phyloP scores from a whole-genome alignment of 2,329 filamentous ascomycete genomes.

The Rasamsonia emersonii region DNA sequence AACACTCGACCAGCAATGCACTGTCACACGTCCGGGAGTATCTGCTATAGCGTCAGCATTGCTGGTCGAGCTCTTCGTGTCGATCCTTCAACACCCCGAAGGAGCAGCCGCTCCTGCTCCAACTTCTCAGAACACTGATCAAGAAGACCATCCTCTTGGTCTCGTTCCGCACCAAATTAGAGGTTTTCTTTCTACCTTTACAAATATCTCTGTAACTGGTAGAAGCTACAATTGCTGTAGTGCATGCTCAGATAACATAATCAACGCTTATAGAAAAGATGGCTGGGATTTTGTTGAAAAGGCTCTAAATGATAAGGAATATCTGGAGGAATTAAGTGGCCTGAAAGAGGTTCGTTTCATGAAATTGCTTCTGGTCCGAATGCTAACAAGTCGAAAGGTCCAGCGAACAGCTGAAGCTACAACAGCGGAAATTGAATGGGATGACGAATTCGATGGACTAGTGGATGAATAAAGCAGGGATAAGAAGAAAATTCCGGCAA shows the following conservation, averaged over 20 bases:
- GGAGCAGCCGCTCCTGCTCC: slow-evolving; percentile 34
- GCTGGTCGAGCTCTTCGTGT: slow-evolving; percentile 82
- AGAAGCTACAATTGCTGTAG: slow-evolving; percentile 54
- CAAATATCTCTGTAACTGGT: slow-evolving; percentile 49
- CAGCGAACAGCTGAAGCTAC: slow-evolving; percentile 39
- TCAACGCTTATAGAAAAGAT: slow-evolving; percentile 44
- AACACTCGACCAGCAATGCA: slow-evolving; percentile 96
- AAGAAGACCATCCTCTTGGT: slow-evolving; percentile 38
- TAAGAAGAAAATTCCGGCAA: not conserved
- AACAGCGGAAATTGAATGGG: slow-evolving; percentile 37
- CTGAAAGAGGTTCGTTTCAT: slow-evolving; percentile 44
- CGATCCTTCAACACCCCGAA: slow-evolving; percentile 74
- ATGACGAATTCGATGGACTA: slow-evolving; percentile 31
- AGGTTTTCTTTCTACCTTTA: slow-evolving; percentile 53
- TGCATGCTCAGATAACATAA: slow-evolving; percentile 50
- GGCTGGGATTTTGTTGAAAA: slow-evolving; percentile 54
- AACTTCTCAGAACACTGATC: slow-evolving; percentile 21
- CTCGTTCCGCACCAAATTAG: slow-evolving; percentile 56
- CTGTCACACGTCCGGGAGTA: slow-evolving; percentile 86
- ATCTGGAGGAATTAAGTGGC: slow-evolving; percentile 55
- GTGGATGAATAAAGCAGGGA: slow-evolving; percentile 23
- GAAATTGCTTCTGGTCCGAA: slow-evolving; percentile 1
- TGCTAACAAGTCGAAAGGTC: slow-evolving; percentile 27
- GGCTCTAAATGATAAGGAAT: slow-evolving; percentile 53
- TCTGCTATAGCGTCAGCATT: slow-evolving; percentile 87